These are phyloP conservation scores for Ensete ventricosum DNA, from an alignment of 176 grass and related monocot species.

Conservation along the genomic window DNA sequence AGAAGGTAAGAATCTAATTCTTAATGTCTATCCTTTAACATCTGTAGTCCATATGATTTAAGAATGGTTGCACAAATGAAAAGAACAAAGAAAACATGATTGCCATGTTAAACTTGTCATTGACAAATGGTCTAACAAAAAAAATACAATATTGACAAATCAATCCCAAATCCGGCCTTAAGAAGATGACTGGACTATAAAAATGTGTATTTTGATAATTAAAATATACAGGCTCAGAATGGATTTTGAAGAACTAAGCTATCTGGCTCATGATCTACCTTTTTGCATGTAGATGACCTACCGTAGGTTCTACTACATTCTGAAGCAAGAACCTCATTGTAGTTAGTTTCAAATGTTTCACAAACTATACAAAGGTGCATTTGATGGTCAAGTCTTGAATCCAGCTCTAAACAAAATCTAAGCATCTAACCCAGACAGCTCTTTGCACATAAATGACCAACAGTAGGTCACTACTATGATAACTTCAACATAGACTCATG, in stretches of 20 bases:
- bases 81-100: background rate
- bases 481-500: background rate
- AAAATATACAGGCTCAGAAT: background rate
- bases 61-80: background rate
- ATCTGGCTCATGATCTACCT: background rate
- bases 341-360: background rate
- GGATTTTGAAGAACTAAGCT: background rate
- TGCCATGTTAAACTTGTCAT: background rate
- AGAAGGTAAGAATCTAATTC: too few relatives aligned
- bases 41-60: background rate
- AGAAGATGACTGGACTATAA: background rate
- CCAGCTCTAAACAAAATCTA: background rate
- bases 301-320: too few relatives aligned
- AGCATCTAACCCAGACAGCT: background rate
- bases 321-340: background rate
- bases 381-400: background rate
- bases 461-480: background rate
- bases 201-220: background rate
- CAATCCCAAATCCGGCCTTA: background rate
- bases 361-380: background rate
- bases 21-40: too few relatives aligned
- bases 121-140: background rate
- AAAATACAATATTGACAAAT: background rate
- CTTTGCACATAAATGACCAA: background rate
- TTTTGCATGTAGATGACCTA: too few relatives aligned